Conservation (phyloP, 192 early-diverging fungal species). For the Gaertneriomyces sp. region DNA sequence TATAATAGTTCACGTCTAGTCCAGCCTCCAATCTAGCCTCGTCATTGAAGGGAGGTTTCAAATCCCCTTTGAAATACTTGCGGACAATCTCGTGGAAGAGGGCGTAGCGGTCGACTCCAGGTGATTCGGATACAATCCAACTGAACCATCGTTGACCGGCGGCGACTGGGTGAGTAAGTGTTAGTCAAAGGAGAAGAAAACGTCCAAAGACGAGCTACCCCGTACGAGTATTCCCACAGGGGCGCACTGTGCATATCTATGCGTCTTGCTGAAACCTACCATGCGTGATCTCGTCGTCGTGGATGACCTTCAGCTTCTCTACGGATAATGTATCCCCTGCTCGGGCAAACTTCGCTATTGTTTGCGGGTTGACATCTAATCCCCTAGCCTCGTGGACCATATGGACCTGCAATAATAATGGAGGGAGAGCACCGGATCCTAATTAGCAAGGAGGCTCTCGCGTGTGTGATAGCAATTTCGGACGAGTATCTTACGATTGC, state of each 20-base stretch:
- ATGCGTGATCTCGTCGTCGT: conserved; percentile 52
- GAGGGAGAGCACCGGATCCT: neutral
- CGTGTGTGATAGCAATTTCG: too few species aligned
- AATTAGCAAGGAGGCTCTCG: too few species aligned
- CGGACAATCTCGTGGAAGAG: conserved; percentile 44
- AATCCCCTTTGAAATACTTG: conserved; percentile 47
- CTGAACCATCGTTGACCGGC: conserved; percentile 59
- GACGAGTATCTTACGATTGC: conserved; percentile 37
- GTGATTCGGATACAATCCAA: conserved; percentile 35
- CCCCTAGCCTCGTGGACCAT: conserved; percentile 66
- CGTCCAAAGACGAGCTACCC: neutral
- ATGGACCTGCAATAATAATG: neutral
- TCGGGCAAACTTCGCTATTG: conserved; percentile 54
- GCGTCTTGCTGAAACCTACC: conserved; percentile 8
- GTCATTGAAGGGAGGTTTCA: conserved; percentile 70
- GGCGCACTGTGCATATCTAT: too few species aligned
- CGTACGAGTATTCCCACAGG: too few species aligned
- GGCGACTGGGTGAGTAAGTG: conserved; percentile 5
- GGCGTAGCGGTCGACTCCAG: conserved; percentile 36
- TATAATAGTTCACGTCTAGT: conserved; percentile 47
- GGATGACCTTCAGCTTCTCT: conserved; percentile 51
- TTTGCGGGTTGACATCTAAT: conserved; percentile 64
- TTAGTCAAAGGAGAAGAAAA: too few species aligned
- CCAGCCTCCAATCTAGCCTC: conserved; percentile 54
- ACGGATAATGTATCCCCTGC: conserved; percentile 54